These are phyloP conservation scores for Xylariaceae sp. DNA, from an alignment of 2,329 filamentous ascomycete species.

Conservation along the genomic window DNA sequence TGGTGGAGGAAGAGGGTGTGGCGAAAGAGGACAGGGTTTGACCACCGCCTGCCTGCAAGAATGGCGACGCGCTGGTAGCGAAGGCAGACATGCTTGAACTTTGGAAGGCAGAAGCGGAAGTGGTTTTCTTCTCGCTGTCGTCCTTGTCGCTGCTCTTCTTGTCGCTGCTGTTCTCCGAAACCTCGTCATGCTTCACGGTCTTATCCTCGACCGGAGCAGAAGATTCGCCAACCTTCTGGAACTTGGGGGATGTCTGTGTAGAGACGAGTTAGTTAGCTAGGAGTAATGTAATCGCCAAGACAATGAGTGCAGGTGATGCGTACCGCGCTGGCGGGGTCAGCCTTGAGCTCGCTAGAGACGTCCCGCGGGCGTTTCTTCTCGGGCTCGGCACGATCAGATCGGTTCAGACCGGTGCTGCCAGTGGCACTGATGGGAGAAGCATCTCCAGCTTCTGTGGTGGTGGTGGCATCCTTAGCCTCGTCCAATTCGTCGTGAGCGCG, in stretches of 20 bases:
- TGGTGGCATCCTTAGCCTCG: constrained; percentile 38
- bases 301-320: constrained; percentile 14
- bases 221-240: constrained; percentile 9
- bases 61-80: constrained; percentile 54
- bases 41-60: constrained; percentile 26
- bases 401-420: constrained; percentile 38
- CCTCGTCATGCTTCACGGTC: constrained; percentile 3
- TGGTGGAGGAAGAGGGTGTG: constrained; percentile 36
- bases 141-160: constrained; percentile 26
- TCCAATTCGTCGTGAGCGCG: constrained; percentile 56
- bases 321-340: constrained; percentile 33
- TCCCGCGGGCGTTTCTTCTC: constrained; percentile 63
- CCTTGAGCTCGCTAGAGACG: constrained; percentile 36
- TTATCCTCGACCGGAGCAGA: constrained; percentile 11
- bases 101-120: constrained; percentile 60
- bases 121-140: constrained; percentile 25
- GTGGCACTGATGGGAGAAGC: constrained; percentile 40
- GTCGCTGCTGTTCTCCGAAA: constrained; percentile 26
- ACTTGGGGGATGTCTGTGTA: constrained; percentile 14
- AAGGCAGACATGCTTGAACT: constrained; percentile 53
- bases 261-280: constrained; percentile 3
- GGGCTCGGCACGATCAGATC: constrained; percentile 52
- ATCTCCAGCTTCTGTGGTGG: constrained; percentile 31
- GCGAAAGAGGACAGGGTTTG: constrained; percentile 40
- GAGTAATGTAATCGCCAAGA: background rate